Percentiles rank a stretch among this genome's conserved stretches.
Evolutionary conservation across 441 rosid species (phyloP).

Genomic region (Capsella rubella): DNA sequence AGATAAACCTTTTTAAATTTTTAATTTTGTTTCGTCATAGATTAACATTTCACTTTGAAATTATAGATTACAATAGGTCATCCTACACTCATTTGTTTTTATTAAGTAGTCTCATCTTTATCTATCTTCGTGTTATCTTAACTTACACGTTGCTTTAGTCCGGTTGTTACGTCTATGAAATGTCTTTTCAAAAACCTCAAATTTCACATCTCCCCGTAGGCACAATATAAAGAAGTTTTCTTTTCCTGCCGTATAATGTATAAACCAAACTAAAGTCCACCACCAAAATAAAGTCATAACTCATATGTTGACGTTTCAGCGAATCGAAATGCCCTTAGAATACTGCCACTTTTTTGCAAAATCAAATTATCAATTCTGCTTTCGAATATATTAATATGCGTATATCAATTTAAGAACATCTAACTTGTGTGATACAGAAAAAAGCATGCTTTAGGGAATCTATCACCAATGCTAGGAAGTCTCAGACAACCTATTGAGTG

Average conservation of each 20-base stretch:
- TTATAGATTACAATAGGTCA: conserved; percentile 14
- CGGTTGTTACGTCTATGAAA: conserved; percentile 32
- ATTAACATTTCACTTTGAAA: conserved; percentile 29
- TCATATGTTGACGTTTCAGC: conserved; percentile 23
- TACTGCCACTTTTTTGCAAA: conserved; percentile 8
- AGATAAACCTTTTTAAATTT: not conserved
- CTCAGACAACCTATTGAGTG: conserved; percentile 18
- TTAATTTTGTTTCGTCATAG: not conserved
- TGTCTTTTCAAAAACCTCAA: conserved; percentile 29
- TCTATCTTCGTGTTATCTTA: conserved; percentile 36
- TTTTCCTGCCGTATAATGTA: conserved; percentile 10
- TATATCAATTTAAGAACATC: not conserved
- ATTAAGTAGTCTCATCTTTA: conserved; percentile 30
- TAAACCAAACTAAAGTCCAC: not conserved
- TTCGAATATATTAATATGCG: not conserved
- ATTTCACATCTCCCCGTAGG: conserved; percentile 3
- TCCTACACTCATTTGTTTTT: conserved; percentile 1
- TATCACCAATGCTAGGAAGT: conserved; percentile 25
- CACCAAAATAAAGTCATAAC: conserved; percentile 13
- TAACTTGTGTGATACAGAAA: too few relatives aligned
- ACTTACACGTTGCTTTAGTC: conserved; percentile 30
- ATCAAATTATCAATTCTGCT: not conserved
- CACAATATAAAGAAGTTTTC: not conserved
- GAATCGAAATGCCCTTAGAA: conserved; percentile 11
- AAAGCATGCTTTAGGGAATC: conserved; percentile 18